Percentiles rank a stretch among this genome's conserved stretches.
Evolutionary conservation across 1,284 basidiomycete species (phyloP).

Genomic region (Athelia psychrophila): DNA sequence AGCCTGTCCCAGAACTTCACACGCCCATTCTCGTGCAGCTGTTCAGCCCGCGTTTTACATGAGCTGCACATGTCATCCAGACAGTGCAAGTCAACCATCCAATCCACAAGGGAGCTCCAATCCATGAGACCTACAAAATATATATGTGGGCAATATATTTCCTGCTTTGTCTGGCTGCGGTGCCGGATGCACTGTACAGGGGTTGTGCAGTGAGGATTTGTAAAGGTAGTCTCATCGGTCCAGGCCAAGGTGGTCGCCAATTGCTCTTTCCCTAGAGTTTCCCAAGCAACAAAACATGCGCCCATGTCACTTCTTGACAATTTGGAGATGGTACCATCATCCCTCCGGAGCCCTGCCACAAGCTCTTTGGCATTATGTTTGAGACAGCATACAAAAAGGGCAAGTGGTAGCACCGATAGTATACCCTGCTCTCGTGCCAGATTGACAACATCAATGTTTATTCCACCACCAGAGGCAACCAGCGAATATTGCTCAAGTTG

Average conservation of each 20-base stretch:
- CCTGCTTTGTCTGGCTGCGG: background rate
- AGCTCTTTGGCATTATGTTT: background rate
- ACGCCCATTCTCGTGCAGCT: background rate
- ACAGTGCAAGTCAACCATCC: background rate
- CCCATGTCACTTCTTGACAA: no score
- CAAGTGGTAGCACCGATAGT: no score
- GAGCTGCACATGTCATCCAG: background rate
- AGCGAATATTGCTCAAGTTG: no score
- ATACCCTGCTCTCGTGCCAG: background rate
- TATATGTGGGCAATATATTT: background rate
- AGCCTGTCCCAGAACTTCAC: background rate
- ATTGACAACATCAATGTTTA: background rate
- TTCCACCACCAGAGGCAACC: background rate
- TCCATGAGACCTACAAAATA: background rate
- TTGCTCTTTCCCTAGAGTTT: no score
- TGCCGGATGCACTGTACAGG: background rate
- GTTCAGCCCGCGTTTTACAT: background rate
- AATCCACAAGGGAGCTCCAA: no score
- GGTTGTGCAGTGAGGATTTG: no score
- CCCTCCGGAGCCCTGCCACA: no score
- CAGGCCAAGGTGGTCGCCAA: no score
- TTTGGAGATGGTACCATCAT: no score
- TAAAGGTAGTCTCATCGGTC: no score
- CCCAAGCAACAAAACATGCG: no score
- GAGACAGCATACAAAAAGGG: no score